phyloP scores from a whole-genome alignment of 2,329 filamentous ascomycete species.

The Drechslerella coelobrocha region DNA sequence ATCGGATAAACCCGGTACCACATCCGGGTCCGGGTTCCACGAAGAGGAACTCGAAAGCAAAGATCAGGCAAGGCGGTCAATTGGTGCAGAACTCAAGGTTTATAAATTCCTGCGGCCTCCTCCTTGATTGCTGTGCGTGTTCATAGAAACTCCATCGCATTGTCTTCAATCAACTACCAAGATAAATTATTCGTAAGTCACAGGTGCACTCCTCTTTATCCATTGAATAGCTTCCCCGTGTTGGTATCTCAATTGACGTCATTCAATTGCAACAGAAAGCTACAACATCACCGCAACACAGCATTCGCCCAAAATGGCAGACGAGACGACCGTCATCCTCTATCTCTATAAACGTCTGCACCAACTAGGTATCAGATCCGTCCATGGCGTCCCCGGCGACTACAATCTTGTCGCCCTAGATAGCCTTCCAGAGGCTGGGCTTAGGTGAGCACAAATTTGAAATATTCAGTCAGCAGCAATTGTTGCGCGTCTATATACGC shows the following conservation, averaged over 20 bases:
- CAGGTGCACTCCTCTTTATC: no score
- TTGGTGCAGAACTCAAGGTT: not conserved
- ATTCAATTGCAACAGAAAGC: not conserved
- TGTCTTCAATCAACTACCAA: no score
- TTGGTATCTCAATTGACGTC: no score
- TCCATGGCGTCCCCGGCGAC: constrained; percentile 75
- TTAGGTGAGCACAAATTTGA: constrained; percentile 58
- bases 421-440: constrained; percentile 66
- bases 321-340: constrained; percentile 55
- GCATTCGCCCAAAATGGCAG: constrained; percentile 22
- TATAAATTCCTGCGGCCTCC: no score
- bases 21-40: no score
- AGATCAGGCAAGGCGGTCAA: constrained; percentile 1
- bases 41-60: no score
- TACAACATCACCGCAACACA: constrained; percentile 11
- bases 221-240: no score
- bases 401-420: constrained; percentile 75
- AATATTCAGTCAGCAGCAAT: constrained; percentile 65
- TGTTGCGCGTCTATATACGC: not conserved
- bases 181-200: no score
- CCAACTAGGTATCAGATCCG: constrained; percentile 69
- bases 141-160: no score
- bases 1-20: not conserved
- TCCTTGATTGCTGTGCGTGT: no score
- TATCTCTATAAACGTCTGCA: constrained; percentile 72